Conservation (phyloP, 148 eudicot genomes). For the Cornus florida region DNA sequence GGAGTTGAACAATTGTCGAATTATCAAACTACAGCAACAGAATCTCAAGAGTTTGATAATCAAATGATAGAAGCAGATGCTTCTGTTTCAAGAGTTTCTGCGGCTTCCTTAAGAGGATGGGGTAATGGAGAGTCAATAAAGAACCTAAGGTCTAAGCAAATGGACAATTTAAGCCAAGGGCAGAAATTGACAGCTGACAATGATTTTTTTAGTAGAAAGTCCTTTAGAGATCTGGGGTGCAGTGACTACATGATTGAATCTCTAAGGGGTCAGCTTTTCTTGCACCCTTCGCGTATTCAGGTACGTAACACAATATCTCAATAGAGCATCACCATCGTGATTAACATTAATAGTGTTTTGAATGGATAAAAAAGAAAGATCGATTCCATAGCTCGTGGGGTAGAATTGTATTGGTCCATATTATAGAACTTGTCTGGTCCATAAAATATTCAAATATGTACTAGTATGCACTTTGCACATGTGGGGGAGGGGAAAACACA, state of each 20-base stretch:
- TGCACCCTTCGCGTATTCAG: constrained; percentile 85
- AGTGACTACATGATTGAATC: constrained; percentile 60
- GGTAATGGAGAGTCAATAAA: constrained; percentile 34
- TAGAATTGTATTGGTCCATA: no score
- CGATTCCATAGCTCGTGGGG: background rate
- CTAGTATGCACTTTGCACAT: no score
- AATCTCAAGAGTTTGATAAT: constrained; percentile 16
- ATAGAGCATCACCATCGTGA: background rate
- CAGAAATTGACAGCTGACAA: constrained; percentile 38
- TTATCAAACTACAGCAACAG: constrained; percentile 10
- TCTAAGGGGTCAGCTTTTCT: constrained; percentile 51
- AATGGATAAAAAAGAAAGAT: background rate
- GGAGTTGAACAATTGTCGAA: constrained; percentile 27
- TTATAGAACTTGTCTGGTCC: no score
- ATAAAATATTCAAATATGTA: no score
- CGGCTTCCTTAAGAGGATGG: constrained; percentile 55
- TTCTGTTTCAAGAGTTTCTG: constrained; percentile 33
- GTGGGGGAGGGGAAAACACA: no score
- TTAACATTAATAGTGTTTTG: background rate
- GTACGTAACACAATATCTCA: constrained; percentile 25
- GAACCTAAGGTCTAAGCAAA: constrained; percentile 23
- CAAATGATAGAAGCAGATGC: constrained; percentile 1
- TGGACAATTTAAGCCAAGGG: constrained; percentile 27
- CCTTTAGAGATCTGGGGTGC: constrained; percentile 70
- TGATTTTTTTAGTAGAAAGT: constrained; percentile 73